Evolutionary conservation across 495 filamentous ascomycete genomes (phyloP).

Genomic region (Annulohypoxylon stygium): DNA sequence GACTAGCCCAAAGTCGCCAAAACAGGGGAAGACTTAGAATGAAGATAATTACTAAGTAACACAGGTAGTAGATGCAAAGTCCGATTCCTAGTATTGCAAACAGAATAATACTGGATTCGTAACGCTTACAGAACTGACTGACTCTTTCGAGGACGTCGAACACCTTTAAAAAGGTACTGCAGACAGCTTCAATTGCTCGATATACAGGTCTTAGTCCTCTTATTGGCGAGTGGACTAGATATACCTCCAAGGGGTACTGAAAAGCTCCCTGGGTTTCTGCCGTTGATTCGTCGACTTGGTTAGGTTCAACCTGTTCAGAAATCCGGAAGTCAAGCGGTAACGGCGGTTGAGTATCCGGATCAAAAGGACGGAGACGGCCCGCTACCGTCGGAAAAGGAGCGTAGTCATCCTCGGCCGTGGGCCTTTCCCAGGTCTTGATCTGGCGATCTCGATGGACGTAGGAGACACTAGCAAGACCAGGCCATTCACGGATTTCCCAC

Average conservation of each 20-base stretch:
- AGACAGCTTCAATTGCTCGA: background rate
- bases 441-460: background rate
- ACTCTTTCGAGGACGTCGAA: background rate
- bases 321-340: constrained; percentile 5
- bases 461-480: background rate
- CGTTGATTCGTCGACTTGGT: background rate
- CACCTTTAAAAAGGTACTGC: background rate
- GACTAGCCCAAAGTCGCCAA: background rate
- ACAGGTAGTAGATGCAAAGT: background rate
- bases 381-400: background rate
- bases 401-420: background rate
- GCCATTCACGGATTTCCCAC: constrained; percentile 3
- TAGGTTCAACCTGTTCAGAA: background rate
- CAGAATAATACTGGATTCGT: background rate
- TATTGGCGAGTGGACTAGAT: background rate
- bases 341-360: background rate
- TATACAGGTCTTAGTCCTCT: constrained; percentile 1
- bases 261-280: background rate
- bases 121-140: background rate
- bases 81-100: background rate
- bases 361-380: background rate
- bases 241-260: background rate
- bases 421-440: constrained; percentile 1
- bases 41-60: background rate
- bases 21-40: background rate